phyloP scores from a whole-genome alignment of 2,329 filamentous ascomycete genomes.

The Colletotrichum theobromicola region DNA sequence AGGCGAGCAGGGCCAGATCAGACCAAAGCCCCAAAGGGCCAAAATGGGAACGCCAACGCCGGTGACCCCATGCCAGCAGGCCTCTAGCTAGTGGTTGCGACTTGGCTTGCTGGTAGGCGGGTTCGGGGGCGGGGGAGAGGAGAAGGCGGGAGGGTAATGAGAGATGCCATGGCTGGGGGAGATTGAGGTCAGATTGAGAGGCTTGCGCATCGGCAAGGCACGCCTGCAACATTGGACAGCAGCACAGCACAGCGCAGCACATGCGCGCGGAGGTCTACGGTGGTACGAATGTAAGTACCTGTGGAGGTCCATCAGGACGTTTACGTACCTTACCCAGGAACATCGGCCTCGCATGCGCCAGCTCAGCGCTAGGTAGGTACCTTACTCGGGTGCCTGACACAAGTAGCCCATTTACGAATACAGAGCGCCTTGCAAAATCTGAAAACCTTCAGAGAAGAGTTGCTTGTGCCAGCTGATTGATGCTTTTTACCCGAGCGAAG shows the following conservation, averaged over 20 bases:
- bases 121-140: not conserved
- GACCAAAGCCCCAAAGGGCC: not conserved
- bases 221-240: not conserved
- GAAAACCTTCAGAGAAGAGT: not conserved
- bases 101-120: not conserved
- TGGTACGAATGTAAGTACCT: too few relatives aligned
- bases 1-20: conserved; percentile 4
- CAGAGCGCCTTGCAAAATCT: not conserved
- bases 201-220: not conserved
- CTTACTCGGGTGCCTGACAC: not conserved
- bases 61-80: not conserved
- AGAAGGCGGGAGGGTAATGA: not conserved
- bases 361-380: not conserved
- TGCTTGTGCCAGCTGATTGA: not conserved
- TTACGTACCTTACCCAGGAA: not conserved
- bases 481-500: not conserved
- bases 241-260: too few relatives aligned
- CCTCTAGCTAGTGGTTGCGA: not conserved
- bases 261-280: not conserved
- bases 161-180: not conserved
- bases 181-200: not conserved
- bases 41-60: not conserved
- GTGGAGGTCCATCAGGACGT: not conserved
- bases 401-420: not conserved
- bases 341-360: not conserved